phyloP scores from a whole-genome alignment of 2,329 filamentous ascomycete genomes.

The Periconia sp. region DNA sequence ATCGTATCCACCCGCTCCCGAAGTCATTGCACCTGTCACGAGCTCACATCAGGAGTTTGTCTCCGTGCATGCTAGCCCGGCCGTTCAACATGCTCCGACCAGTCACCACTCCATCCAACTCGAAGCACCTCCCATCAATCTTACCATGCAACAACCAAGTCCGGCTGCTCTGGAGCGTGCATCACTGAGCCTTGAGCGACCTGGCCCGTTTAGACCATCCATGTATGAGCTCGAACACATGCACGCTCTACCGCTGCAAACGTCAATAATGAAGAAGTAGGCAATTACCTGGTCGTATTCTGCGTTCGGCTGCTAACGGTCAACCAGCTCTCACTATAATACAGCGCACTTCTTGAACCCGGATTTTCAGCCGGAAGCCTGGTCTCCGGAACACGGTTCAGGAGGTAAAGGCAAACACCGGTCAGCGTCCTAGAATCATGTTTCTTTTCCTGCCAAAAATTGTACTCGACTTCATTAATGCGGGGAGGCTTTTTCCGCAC shows the following conservation, averaged over 20 bases:
- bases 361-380: constrained; percentile 56
- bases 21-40: constrained; percentile 29
- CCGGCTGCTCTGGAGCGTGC: constrained; percentile 34
- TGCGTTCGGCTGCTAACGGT: constrained; percentile 13
- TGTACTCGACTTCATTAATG: constrained; percentile 19
- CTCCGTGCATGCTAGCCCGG: constrained; percentile 25
- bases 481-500: constrained; percentile 33
- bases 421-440: constrained; percentile 34
- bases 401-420: constrained; percentile 42
- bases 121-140: constrained; percentile 33
- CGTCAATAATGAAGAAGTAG: constrained; percentile 53
- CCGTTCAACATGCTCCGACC: constrained; percentile 11
- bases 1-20: constrained; percentile 32
- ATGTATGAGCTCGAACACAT: constrained; percentile 48
- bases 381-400: constrained; percentile 51
- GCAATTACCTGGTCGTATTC: constrained; percentile 12
- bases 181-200: constrained; percentile 33
- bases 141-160: constrained; percentile 34
- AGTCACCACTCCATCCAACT: constrained; percentile 35
- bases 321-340: constrained; percentile 54
- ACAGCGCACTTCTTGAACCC: constrained; percentile 55
- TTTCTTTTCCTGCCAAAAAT: constrained; percentile 14
- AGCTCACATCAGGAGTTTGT: constrained; percentile 37
- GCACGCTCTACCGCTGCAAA: constrained; percentile 47
- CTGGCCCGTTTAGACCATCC: constrained; percentile 49